Evolutionary conservation across 768 basidiomycete species (phyloP).

Genomic region (Pleurotus cornucopiae): DNA sequence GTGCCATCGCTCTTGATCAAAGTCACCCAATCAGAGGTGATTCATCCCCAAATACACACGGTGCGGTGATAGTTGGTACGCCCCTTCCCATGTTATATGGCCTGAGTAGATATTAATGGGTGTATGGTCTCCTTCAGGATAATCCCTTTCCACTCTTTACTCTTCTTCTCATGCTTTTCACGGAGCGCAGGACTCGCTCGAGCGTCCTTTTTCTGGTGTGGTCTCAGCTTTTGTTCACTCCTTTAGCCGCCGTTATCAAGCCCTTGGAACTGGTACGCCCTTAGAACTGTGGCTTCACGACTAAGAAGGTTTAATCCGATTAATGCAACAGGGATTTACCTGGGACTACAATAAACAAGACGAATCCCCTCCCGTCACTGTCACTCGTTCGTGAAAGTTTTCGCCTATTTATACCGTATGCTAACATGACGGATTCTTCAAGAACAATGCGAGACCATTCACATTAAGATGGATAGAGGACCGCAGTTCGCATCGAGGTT

Average conservation of each 20-base stretch:
- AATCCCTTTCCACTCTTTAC: neutral
- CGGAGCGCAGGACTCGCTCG: slow-evolving; percentile 6
- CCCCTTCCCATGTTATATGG: too few species aligned
- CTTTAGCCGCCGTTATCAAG: neutral
- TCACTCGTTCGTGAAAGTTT: neutral
- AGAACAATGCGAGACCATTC: slow-evolving; percentile 7
- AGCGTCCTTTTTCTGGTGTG: slow-evolving; percentile 1
- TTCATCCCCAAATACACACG: too few species aligned
- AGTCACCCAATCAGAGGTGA: too few species aligned
- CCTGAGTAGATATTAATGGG: too few species aligned
- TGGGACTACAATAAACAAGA: neutral
- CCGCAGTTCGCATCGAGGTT: too few species aligned
- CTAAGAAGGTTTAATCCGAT: neutral
- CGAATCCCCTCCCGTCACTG: neutral
- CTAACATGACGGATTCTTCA: neutral
- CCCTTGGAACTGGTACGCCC: neutral
- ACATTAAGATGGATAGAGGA: neutral
- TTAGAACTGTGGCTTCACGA: too few species aligned
- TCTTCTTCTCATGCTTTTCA: neutral
- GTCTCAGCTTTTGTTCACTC: neutral
- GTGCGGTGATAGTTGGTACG: too few species aligned
- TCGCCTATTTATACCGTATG: neutral
- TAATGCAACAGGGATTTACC: neutral
- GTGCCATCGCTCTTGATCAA: too few species aligned
- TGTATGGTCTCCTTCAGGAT: too few species aligned